Conservation (phyloP, 306 rosid species). For the Amphicarpaea edgeworthii region DNA sequence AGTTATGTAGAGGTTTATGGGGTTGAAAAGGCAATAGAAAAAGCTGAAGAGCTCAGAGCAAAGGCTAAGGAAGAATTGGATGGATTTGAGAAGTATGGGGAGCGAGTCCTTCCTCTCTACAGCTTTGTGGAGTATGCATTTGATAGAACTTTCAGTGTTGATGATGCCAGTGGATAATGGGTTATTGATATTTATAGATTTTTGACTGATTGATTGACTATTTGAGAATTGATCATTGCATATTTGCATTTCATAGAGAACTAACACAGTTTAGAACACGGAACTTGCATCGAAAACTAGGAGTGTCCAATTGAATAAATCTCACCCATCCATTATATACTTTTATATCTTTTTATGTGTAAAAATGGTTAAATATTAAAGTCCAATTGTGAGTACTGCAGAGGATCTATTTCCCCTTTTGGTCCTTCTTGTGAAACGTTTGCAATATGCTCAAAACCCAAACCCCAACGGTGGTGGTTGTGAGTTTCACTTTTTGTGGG, state of each 20-base stretch:
- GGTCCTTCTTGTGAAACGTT: no score
- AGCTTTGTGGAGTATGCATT: slow-evolving; percentile 94
- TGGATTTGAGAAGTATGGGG: slow-evolving; percentile 83
- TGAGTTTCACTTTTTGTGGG: no score
- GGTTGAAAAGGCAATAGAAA: slow-evolving; percentile 75
- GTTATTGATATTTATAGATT: slow-evolving; percentile 19
- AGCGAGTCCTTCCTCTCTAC: slow-evolving; percentile 75
- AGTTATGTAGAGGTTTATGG: slow-evolving; percentile 78
- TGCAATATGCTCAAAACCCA: no score
- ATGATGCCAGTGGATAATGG: slow-evolving; percentile 51
- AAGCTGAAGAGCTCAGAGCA: slow-evolving; percentile 78
- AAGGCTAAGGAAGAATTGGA: slow-evolving; percentile 82
- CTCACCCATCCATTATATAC: not conserved
- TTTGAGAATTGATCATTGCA: slow-evolving; percentile 24
- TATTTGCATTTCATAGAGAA: slow-evolving; percentile 37
- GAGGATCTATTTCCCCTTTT: no score
- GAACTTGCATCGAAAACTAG: no score
- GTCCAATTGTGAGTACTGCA: no score
- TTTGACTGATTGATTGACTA: slow-evolving; percentile 10
- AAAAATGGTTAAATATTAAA: no score
- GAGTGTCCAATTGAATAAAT: not conserved
- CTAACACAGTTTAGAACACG: slow-evolving; percentile 43
- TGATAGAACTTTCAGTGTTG: slow-evolving; percentile 77
- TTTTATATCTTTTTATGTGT: no score
- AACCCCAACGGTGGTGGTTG: no score